Evolutionary conservation across 345 rosid species (phyloP).

Genomic region (Clausena lansium): DNA sequence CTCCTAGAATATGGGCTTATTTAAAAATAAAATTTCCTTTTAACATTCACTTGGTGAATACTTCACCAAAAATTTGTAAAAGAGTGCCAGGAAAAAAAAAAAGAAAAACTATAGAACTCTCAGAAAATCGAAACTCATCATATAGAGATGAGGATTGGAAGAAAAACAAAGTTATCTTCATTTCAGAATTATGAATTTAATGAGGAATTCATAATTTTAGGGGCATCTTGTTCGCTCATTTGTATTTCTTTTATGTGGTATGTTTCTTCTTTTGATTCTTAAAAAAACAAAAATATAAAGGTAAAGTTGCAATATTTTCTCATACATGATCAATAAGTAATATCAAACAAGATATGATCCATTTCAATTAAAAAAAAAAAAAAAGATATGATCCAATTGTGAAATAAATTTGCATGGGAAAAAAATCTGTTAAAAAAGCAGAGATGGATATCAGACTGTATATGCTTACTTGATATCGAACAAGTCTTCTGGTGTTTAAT

Average conservation of each 20-base stretch:
- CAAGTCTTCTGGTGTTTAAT: constrained; percentile 78
- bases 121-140: not conserved
- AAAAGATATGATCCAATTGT: not conserved
- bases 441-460: not conserved
- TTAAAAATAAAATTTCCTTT: not conserved
- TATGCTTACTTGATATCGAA: constrained; percentile 82
- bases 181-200: not conserved
- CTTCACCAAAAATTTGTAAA: not conserved
- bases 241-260: not conserved
- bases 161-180: not conserved
- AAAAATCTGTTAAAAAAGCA: not conserved
- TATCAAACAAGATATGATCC: not conserved
- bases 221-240: not conserved
- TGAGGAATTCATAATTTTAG: not conserved
- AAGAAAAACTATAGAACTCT: not conserved
- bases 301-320: not conserved
- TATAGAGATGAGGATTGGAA: too few relatives aligned
- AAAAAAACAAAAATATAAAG: not conserved
- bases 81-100: not conserved
- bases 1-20: not conserved
- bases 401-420: not conserved
- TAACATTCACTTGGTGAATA: not conserved
- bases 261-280: not conserved
- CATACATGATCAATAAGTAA: not conserved
- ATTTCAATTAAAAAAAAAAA: too few relatives aligned